Evolutionary conservation across 2,329 filamentous ascomycete genomes (phyloP), one percentile per base, ranked within the genome.

Genomic region (Colletotrichum musicola): DNA sequence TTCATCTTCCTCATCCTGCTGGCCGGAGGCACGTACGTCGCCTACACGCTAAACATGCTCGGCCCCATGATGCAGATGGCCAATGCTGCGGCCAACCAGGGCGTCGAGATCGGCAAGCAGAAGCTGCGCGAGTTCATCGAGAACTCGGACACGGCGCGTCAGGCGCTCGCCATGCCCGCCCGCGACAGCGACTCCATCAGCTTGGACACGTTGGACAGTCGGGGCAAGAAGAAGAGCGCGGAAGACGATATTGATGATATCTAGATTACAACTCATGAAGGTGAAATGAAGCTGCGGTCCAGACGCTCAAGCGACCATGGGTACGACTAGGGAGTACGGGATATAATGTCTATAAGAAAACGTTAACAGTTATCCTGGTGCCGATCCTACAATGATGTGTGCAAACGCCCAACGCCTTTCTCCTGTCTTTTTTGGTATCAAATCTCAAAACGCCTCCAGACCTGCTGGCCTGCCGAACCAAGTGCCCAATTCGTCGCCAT

Each of bases 41-140:
- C 95, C 4, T 98, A 96, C 81, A 95, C 90, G 40, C 90, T 99
- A 73, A 98, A 98, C 78, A 89, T 99, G 16, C 95, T 97, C 83
- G 96, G 96, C 1, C 96, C 96, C 0, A 98, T 99, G 85, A 85
- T 97, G 74, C 94, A 97, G 77, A 98, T 99, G 93, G 89, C 90
- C 72, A 96, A 96, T 74, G 96, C 96, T 14, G 96, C 96, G 4
- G 91, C 90, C 55, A 86, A 87, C 71, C 96, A 99, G 81, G 96
- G 93, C 7, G 76, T 97, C 35, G 94, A 97, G 74, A 94, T 99
- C 73, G 93, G 93, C 77, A 98, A 97, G 84, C 92, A 96, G 83
- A 91, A 93, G 74, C 88, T 98, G 54, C 89, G 95, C 25, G 94
- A 97, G 38, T 98, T 98, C 76, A 86, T 98, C 66, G 93, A 95